A percentile compares a stretch with the other conserved stretches of the same genome.
phyloP scores from a whole-genome alignment of 495 filamentous ascomycete species.

The Tuber melanosporum region DNA sequence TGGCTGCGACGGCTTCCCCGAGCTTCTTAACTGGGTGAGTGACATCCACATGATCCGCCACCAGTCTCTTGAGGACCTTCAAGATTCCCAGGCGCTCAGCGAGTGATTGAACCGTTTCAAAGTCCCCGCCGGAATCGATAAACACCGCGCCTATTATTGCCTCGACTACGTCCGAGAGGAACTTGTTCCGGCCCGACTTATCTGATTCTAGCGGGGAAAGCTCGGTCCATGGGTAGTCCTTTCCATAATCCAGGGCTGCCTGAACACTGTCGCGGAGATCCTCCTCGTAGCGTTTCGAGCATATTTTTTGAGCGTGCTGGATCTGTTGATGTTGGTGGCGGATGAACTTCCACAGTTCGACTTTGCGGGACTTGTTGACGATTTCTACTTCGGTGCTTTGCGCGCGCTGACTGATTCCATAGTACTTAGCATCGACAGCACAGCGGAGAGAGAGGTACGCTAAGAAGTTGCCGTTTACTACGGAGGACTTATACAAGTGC shows the following conservation, averaged over 20 bases:
- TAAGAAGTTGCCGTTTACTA: constrained; percentile 82
- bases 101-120: constrained; percentile 53
- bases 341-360: constrained; percentile 64
- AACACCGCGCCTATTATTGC: constrained; percentile 75
- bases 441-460: constrained; percentile 65
- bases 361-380: constrained; percentile 26
- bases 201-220: constrained; percentile 60
- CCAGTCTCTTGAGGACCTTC: constrained; percentile 54
- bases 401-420: constrained; percentile 16
- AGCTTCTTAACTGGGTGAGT: constrained; percentile 69
- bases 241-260: constrained; percentile 47
- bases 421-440: constrained; percentile 21
- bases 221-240: constrained; percentile 65
- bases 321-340: constrained; percentile 51
- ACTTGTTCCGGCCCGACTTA: constrained; percentile 49
- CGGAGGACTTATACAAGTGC: constrained; percentile 65
- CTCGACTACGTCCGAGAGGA: constrained; percentile 83
- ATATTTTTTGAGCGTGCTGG: constrained; percentile 44
- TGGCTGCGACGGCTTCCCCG: constrained; percentile 51
- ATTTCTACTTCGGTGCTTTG: constrained; percentile 13
- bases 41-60: constrained; percentile 55
- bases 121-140: constrained; percentile 62
- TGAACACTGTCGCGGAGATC: constrained; percentile 50
- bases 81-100: constrained; percentile 60
- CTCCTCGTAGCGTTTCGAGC: constrained; percentile 47